Percentiles rank a stretch among this genome's conserved stretches.
phyloP scores from a whole-genome alignment of 139 green algal genomes.

The Marvania coccoides region DNA sequence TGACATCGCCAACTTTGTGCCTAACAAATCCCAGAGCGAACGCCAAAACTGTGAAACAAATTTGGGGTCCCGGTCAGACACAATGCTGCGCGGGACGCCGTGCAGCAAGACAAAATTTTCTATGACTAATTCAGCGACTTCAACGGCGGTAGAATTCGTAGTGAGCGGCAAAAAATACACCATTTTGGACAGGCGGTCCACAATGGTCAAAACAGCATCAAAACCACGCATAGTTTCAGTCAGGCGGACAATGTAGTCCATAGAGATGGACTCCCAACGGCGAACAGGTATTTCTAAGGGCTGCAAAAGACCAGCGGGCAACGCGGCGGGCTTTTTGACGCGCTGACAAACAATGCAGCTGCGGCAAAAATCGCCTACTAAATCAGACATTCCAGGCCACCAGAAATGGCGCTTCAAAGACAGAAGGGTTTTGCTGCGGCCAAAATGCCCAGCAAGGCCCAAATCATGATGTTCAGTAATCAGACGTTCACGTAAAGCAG shows the following conservation, averaged over 20 bases:
- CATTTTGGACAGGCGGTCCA: slow-evolving; percentile 45
- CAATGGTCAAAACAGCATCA: slow-evolving; percentile 33
- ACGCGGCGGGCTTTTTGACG: slow-evolving; percentile 13
- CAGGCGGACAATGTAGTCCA: slow-evolving; percentile 47
- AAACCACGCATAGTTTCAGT: slow-evolving; percentile 12
- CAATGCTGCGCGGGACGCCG: slow-evolving; percentile 36
- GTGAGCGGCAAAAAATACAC: slow-evolving; percentile 27
- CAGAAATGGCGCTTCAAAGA: not conserved
- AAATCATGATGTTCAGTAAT: slow-evolving; percentile 10
- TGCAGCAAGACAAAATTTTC: slow-evolving; percentile 29
- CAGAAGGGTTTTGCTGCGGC: slow-evolving; percentile 8
- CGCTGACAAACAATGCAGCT: slow-evolving; percentile 28
- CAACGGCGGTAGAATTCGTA: slow-evolving; percentile 16
- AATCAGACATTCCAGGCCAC: slow-evolving; percentile 14
- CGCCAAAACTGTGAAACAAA: slow-evolving; percentile 45
- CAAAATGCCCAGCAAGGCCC: slow-evolving; percentile 4
- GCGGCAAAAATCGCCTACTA: slow-evolving; percentile 15
- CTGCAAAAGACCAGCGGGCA: slow-evolving; percentile 23
- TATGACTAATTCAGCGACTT: slow-evolving; percentile 34
- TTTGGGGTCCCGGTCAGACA: slow-evolving; percentile 44
- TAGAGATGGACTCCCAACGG: slow-evolving; percentile 28
- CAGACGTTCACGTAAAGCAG: no score
- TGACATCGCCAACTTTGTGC: slow-evolving; percentile 33
- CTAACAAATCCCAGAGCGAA: slow-evolving; percentile 14
- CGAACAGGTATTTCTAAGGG: slow-evolving; percentile 23